Conservation (phyloP, 305 asterid genomes). For the Rubia tinctorum region DNA sequence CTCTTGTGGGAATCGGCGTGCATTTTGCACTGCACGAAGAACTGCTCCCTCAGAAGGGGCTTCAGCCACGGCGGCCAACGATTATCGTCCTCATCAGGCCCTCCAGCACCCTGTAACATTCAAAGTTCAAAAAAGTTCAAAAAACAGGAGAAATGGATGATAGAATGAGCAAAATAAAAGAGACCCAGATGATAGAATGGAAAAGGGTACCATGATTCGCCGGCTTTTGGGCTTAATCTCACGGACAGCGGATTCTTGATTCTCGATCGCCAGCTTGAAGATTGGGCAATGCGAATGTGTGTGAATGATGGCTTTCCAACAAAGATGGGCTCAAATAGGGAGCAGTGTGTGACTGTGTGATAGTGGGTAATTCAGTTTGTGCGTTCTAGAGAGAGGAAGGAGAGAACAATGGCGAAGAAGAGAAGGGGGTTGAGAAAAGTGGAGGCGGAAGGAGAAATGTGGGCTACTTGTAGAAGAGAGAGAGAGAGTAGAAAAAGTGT, state of each 20-base stretch:
- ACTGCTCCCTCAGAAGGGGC: conserved; percentile 58
- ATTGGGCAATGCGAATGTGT: conserved; percentile 4
- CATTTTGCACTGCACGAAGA: conserved; percentile 68
- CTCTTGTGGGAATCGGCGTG: conserved; percentile 84
- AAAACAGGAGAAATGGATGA: too few relatives aligned
- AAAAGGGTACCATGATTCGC: conserved; percentile 57
- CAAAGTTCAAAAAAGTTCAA: not conserved
- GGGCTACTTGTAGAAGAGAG: conserved; percentile 27
- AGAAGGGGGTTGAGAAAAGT: conserved; percentile 14
- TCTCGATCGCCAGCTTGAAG: conserved; percentile 77
- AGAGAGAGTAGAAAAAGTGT: not conserved
- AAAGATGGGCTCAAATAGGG: not conserved
- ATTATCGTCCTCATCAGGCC: conserved; percentile 66
- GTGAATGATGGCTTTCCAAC: not conserved
- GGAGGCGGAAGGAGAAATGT: conserved; percentile 19
- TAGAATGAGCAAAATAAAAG: not conserved
- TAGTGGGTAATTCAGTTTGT: conserved; percentile 4
- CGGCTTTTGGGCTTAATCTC: conserved; percentile 71
- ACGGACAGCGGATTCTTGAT: conserved; percentile 54
- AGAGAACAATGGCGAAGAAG: not conserved
- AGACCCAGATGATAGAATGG: not conserved
- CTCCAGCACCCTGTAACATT: conserved; percentile 44
- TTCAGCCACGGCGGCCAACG: conserved; percentile 91
- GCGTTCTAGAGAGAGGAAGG: not conserved
- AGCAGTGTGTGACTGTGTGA: too few relatives aligned